phyloP scores from a whole-genome alignment of 768 basidiomycete genomes.

The Paxillus ammoniavirescens region DNA sequence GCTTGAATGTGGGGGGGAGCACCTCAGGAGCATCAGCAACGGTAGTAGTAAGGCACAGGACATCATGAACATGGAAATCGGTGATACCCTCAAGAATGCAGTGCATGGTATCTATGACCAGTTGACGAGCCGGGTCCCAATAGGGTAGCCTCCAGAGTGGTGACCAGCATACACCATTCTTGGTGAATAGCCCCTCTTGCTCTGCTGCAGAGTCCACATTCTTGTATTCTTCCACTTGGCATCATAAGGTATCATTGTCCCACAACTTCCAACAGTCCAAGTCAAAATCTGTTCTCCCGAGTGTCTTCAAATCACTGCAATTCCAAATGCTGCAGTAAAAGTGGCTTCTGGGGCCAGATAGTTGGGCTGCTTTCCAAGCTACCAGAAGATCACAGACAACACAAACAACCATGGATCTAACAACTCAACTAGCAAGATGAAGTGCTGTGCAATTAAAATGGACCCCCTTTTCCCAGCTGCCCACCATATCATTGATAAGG shows the following conservation, averaged over 20 bases:
- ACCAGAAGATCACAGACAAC: constrained; percentile 33
- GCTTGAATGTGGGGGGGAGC: neutral
- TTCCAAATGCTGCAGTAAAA: constrained; percentile 33
- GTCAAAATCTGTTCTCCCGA: constrained; percentile 1
- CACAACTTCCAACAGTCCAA: neutral
- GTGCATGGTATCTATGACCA: constrained; percentile 26
- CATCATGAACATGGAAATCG: neutral
- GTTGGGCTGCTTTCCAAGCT: constrained; percentile 25
- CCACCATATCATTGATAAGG: constrained; percentile 28
- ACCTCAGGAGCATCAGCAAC: neutral
- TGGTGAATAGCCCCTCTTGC: neutral
- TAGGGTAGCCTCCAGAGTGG: constrained; percentile 18
- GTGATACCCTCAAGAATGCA: neutral
- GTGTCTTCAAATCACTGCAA: constrained; percentile 7
- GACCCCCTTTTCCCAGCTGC: no score
- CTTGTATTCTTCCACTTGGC: neutral
- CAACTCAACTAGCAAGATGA: constrained; percentile 2
- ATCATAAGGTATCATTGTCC: neutral
- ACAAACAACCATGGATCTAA: constrained; percentile 10
- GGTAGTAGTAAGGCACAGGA: neutral
- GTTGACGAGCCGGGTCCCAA: constrained; percentile 18
- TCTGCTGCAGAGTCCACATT: neutral
- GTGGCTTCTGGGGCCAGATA: constrained; percentile 21
- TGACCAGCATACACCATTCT: constrained; percentile 14
- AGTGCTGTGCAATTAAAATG: constrained; percentile 1